Evolutionary conservation across 2,329 filamentous ascomycete species (phyloP).

Genomic region (Nakataea oryzae): DNA sequence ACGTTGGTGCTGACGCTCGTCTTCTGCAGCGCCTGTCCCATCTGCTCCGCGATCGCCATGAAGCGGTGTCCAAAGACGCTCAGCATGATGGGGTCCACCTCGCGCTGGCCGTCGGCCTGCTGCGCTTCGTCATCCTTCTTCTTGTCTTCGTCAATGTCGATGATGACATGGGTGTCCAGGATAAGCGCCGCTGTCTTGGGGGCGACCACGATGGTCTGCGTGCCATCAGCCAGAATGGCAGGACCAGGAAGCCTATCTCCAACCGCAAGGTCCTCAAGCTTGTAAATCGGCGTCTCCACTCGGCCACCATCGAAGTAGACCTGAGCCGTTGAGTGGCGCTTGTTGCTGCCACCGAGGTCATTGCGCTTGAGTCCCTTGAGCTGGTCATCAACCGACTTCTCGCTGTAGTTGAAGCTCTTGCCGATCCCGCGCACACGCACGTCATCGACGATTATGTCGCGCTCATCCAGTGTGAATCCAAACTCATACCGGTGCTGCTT

Average conservation of each 20-base stretch:
- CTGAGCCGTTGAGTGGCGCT: slow-evolving; percentile 32
- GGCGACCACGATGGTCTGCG: slow-evolving; percentile 61
- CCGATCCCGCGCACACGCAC: slow-evolving; percentile 58
- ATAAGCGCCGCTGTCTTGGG: slow-evolving; percentile 52
- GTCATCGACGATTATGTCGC: slow-evolving; percentile 63
- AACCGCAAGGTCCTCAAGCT: slow-evolving; percentile 48
- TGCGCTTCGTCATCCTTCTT: neutral
- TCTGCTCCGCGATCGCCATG: slow-evolving; percentile 64
- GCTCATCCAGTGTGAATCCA: slow-evolving; percentile 53
- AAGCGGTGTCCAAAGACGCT: slow-evolving; percentile 63
- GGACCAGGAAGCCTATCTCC: slow-evolving; percentile 53
- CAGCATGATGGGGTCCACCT: slow-evolving; percentile 58
- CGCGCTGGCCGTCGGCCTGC: slow-evolving; percentile 8
- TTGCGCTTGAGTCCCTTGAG: slow-evolving; percentile 57
- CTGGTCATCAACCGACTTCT: slow-evolving; percentile 78
- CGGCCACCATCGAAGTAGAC: slow-evolving; percentile 48
- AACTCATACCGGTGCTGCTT: slow-evolving; percentile 63
- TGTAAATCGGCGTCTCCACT: slow-evolving; percentile 55
- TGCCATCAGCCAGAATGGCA: slow-evolving; percentile 55
- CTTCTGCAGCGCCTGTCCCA: slow-evolving; percentile 61
- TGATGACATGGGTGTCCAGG: slow-evolving; percentile 60
- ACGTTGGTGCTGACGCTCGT: slow-evolving; percentile 62
- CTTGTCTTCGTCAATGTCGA: slow-evolving; percentile 48
- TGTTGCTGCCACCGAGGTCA: slow-evolving; percentile 38
- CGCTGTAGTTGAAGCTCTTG: slow-evolving; percentile 53